Evolutionary conservation across 1,284 basidiomycete genomes (phyloP), one percentile per base, ranked within the genome.

Genomic region (Calocybe gambosa): DNA sequence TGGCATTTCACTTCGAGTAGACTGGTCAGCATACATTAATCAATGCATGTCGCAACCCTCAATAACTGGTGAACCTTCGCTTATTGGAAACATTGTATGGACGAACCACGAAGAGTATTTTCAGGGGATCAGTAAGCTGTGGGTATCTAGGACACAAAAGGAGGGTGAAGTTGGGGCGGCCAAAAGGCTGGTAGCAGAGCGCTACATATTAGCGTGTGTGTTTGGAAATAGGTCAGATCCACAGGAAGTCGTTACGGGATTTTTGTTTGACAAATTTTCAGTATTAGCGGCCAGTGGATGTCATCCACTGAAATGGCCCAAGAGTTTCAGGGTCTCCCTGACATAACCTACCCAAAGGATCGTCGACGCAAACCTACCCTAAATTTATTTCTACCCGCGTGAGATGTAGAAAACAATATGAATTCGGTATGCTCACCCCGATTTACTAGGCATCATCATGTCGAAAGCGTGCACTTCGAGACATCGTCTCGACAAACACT

Each of bases 401-500:
- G 58, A 47, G 74, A 63, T 20, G 19, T 20, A 6, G 18, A 20
- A 18, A 25, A 37, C 19, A 16, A 1, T 16, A 31, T 43, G 7
- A 2, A n/a, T 2, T 9, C 10, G 13, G 36, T 18, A 23, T 28
- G n/a, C 23, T 36, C 34, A 34, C 31, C 3, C n/a, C 8, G 15
- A 15, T n/a, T 13, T 13, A 2, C 18, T 39, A 88, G 83, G 42
- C 81, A 84, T 46, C 85, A 88, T 58, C 77, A 83, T 54, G 70
- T 88, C n/a, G 85, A 88, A 58, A 84, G 83, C 55, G 59, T 85
- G 3, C 82, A 87, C 59, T 80, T 87, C 54, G 68, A 67, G 1
- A 34, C 31, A 4, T 65, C 71, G 0, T 56, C 61, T 13, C 64
- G 69, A 2, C 54, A 56, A 12, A 53, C 63, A 3, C 61, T 88